Evolutionary conservation across 768 basidiomycete species (phyloP), one percentile per base, ranked within the genome.

Genomic region (Termitomyces sp.): DNA sequence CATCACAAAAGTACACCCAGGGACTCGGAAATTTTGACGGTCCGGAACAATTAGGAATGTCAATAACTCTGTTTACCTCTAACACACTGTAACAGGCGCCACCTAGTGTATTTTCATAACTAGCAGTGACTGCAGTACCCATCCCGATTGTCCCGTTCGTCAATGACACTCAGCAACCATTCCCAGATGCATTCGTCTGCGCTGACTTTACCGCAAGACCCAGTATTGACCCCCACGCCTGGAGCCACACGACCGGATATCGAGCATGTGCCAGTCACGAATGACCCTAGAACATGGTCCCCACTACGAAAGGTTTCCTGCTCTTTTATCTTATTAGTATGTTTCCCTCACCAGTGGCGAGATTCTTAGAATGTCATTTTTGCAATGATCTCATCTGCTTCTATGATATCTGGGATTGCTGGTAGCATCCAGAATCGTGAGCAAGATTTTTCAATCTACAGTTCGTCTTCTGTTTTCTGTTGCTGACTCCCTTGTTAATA

Each of bases 251-350:
- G 51, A n/a, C 38, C 58, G 11, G 81, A 83, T 63, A 81, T 83
- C 49, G 81, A 83, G 62, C 81, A 81, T 65, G 70, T 75, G 54
- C 72, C 77, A 7, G 85, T 88, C 14, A 63, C 71, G 14, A 78
- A 88, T 60, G 86, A 88, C 66, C 87, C 86, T 14, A 78, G 84
- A 49, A 64, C 71, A 59, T 88, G 86, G 86, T 79, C 81, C 7
- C 57, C 62, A 26, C 51, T 76, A 35, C 77, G 81, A 62, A 88
- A 88, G 76, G 86, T 81, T 52, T 30, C 24, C 36, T 20, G 10
- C 26, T 26, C 13, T 52, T 26, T 60, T 46, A 57, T 32, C 4
- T 50, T 46, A 8, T 47, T 57, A 18, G 41, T 49, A 11, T n/a
- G 18, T 28, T 22, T 9, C 22, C 45, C 46, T 52, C 26, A 52